Evolutionary conservation across 805 yeast genomes (phyloP).

Genomic region (Kuraishia capsulata): DNA sequence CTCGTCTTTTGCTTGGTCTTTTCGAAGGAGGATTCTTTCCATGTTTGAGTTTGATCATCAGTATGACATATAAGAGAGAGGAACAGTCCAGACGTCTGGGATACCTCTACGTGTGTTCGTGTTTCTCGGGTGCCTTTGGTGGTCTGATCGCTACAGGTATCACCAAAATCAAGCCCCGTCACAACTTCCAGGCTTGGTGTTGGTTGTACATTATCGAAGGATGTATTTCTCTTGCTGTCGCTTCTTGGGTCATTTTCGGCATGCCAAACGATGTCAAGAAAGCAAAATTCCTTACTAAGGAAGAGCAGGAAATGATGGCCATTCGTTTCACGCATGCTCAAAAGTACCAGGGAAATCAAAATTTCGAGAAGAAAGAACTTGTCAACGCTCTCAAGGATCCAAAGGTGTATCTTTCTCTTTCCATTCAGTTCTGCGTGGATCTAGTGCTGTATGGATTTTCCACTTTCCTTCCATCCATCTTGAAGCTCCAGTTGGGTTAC

Average conservation of each 20-base stretch:
- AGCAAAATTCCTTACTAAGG: conserved; percentile 17
- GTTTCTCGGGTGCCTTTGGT: conserved; percentile 47
- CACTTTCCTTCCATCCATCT: conserved; percentile 30
- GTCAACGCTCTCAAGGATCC: conserved; percentile 25
- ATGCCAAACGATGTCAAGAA: conserved; percentile 18
- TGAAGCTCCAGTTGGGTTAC: conserved; percentile 22
- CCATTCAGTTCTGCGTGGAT: conserved; percentile 37
- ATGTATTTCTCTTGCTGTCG: conserved; percentile 24
- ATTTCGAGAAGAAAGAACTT: conserved; percentile 20
- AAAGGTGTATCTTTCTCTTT: conserved; percentile 23
- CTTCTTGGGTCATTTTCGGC: conserved; percentile 18
- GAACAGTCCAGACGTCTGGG: conserved; percentile 41
- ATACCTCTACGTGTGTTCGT: conserved; percentile 41
- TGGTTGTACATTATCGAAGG: conserved; percentile 50
- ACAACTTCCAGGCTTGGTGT: conserved; percentile 34
- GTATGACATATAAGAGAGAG: conserved; percentile 35
- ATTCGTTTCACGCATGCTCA: conserved; percentile 25
- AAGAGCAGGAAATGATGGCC: conserved; percentile 18
- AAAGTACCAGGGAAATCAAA: conserved; percentile 23
- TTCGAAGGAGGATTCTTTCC: conserved; percentile 47
- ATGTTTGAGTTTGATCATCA: conserved; percentile 34
- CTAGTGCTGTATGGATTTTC: conserved; percentile 31
- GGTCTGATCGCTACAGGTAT: conserved; percentile 44
- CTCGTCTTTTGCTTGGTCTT: conserved; percentile 40
- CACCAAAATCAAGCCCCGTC: conserved; percentile 14